These are phyloP conservation scores for Aspergillus floridensis DNA, from an alignment of 2,329 filamentous ascomycete genomes.

Conservation along the genomic window DNA sequence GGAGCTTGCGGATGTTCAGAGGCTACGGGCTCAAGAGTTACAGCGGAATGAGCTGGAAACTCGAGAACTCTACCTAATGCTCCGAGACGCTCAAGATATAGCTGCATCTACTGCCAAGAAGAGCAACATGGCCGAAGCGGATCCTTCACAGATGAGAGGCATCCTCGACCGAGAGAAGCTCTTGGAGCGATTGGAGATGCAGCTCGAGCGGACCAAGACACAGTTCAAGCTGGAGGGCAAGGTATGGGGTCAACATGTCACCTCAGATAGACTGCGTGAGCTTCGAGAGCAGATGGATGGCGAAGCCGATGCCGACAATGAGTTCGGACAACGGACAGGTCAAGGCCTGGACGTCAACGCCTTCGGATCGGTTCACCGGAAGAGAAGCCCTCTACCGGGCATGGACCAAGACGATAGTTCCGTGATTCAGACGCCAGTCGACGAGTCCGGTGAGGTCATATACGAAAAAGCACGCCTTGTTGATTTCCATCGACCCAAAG, in stretches of 20 bases:
- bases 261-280: slow-evolving; percentile 87
- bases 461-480: slow-evolving; percentile 79
- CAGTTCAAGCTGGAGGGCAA: slow-evolving; percentile 96
- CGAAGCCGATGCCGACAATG: slow-evolving; percentile 50
- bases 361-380: slow-evolving; percentile 68
- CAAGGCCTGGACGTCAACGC: slow-evolving; percentile 64
- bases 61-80: slow-evolving; percentile 95
- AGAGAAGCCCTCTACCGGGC: slow-evolving; percentile 43
- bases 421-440: slow-evolving; percentile 46
- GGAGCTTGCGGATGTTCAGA: slow-evolving; percentile 82
- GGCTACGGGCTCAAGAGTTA: slow-evolving; percentile 81
- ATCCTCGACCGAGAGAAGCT: slow-evolving; percentile 90
- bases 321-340: slow-evolving; percentile 52
- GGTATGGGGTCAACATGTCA: slow-evolving; percentile 81
- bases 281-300: slow-evolving; percentile 93
- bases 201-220: slow-evolving; percentile 94
- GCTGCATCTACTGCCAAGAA: slow-evolving; percentile 81
- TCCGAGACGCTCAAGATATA: slow-evolving; percentile 93
- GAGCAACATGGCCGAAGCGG: slow-evolving; percentile 57
- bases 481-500: slow-evolving; percentile 67
- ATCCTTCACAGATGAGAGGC: slow-evolving; percentile 78
- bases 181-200: slow-evolving; percentile 91
- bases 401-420: slow-evolving; percentile 38
- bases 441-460: slow-evolving; percentile 58
- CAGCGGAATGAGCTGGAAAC: slow-evolving; percentile 96